These are phyloP conservation scores for Maudiozyma bulderi DNA, from an alignment of 805 yeast genomes.

Conservation along the genomic window DNA sequence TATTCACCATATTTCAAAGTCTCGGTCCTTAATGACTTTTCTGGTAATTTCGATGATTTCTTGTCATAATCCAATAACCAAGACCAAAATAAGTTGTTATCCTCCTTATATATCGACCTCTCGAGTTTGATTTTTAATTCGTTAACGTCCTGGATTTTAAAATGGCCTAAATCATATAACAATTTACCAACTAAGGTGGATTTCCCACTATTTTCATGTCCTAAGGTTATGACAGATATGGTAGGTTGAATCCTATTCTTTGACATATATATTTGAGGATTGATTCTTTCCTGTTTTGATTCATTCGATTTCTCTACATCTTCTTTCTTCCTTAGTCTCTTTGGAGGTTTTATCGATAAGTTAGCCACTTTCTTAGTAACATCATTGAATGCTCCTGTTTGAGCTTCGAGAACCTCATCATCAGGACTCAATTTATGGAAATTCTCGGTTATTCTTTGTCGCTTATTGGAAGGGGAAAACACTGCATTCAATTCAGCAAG, in stretches of 20 bases:
- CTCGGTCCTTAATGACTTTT: not conserved
- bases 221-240: slow-evolving; percentile 4
- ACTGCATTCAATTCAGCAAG: slow-evolving; percentile 24
- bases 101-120: not conserved
- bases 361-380: slow-evolving; percentile 15
- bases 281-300: not conserved
- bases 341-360: not conserved
- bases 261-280: slow-evolving; percentile 1
- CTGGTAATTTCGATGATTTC: slow-evolving; percentile 1
- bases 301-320: slow-evolving; percentile 1
- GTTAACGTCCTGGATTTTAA: slow-evolving; percentile 7
- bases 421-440: slow-evolving; percentile 76
- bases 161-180: slow-evolving; percentile 4
- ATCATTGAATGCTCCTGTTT: slow-evolving; percentile 36
- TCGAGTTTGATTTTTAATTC: slow-evolving; percentile 4
- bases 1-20: not conserved
- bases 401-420: slow-evolving; percentile 56
- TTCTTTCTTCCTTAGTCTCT: not conserved
- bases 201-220: slow-evolving; percentile 10
- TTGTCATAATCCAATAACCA: slow-evolving; percentile 6
- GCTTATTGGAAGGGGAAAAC: slow-evolving; percentile 32
- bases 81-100: slow-evolving; percentile 1
- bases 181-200: slow-evolving; percentile 11
- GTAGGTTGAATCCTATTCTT: not conserved
- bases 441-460: slow-evolving; percentile 34